phyloP scores from a whole-genome alignment of 306 rosid genomes.

The Luffa aegyptiaca region DNA sequence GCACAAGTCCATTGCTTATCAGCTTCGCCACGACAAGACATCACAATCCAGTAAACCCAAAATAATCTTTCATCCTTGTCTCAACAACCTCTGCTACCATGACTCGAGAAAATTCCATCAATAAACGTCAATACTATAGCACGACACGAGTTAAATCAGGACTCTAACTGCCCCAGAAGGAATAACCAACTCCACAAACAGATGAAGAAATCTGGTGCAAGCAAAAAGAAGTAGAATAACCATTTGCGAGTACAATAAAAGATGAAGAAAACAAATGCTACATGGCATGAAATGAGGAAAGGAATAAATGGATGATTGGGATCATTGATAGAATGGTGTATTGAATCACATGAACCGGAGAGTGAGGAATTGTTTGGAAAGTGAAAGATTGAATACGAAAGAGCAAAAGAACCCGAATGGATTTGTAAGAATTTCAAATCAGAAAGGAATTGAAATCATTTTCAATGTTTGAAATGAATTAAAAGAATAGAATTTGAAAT shows the following conservation, averaged over 20 bases:
- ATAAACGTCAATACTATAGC: constrained; percentile 10
- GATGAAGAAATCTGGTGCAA: not conserved
- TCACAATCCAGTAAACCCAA: constrained; percentile 23
- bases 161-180: not conserved
- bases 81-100: constrained; percentile 16
- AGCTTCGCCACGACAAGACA: constrained; percentile 43
- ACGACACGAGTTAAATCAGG: not conserved
- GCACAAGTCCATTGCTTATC: constrained; percentile 62
- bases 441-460: too few species aligned
- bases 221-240: not conserved
- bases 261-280: not conserved
- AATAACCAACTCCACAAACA: not conserved
- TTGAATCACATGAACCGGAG: not conserved
- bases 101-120: not conserved
- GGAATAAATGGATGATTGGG: not conserved
- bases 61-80: constrained; percentile 13
- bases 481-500: too few species aligned
- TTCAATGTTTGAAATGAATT: too few species aligned
- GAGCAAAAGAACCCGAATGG: not conserved
- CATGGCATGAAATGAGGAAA: not conserved
- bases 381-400: not conserved
- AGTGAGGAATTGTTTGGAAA: not conserved
- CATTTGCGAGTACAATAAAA: not conserved
- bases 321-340: not conserved
- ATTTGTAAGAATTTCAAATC: too few species aligned